These are phyloP conservation scores for Lactarius hatsudake DNA, from an alignment of 768 basidiomycete genomes.

Conservation along the genomic window DNA sequence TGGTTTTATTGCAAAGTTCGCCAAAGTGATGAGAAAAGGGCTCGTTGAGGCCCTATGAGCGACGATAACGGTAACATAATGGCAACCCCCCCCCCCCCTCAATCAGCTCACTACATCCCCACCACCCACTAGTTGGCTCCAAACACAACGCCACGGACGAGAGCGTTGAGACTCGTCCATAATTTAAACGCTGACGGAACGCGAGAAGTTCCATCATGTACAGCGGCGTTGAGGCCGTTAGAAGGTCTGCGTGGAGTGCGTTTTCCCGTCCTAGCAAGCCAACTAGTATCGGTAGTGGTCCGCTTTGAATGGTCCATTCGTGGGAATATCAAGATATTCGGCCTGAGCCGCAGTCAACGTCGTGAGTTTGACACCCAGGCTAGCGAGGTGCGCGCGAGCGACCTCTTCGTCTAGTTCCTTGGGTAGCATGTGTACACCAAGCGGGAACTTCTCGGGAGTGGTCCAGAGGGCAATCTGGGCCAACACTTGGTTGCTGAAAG, in stretches of 20 bases:
- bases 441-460: slow-evolving; percentile 83
- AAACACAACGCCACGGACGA: slow-evolving; percentile 30
- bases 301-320: slow-evolving; percentile 76
- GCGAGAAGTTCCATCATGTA: slow-evolving; percentile 58
- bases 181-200: slow-evolving; percentile 50
- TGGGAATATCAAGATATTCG: slow-evolving; percentile 87
- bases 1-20: slow-evolving; percentile 8
- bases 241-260: slow-evolving; percentile 2
- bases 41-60: slow-evolving; percentile 55
- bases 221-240: slow-evolving; percentile 75
- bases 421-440: slow-evolving; percentile 98
- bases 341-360: slow-evolving; percentile 70
- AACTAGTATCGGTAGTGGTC: slow-evolving; percentile 63
- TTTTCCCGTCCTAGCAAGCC: slow-evolving; percentile 18
- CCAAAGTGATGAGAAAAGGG: slow-evolving; percentile 31
- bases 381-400: slow-evolving; percentile 89
- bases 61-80: slow-evolving; percentile 22
- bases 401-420: slow-evolving; percentile 99
- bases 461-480: slow-evolving; percentile 99
- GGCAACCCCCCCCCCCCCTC: slow-evolving; percentile 14
- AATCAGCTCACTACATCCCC: slow-evolving; percentile 20
- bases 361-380: slow-evolving; percentile 94
- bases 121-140: slow-evolving; percentile 7
- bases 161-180: slow-evolving; percentile 50
- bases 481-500: slow-evolving; percentile 97